Percentiles rank a stretch among this genome's conserved stretches.
These are phyloP conservation scores for Aspergillus flavus DNA, from an alignment of 2,329 filamentous ascomycete genomes.

Conservation along the genomic window DNA sequence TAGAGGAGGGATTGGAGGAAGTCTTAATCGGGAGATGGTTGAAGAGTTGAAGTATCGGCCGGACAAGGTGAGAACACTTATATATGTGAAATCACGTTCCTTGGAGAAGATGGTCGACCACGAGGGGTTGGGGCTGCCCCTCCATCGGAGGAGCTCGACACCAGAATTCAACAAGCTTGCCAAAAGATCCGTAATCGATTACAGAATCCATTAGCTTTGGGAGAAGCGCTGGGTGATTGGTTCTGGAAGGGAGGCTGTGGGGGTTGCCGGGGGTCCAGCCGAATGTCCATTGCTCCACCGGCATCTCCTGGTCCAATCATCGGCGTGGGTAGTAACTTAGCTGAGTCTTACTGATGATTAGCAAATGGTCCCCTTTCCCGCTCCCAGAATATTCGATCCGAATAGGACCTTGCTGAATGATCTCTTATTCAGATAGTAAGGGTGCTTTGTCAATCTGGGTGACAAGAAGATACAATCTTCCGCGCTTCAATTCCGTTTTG, in stretches of 20 bases:
- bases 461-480: not conserved
- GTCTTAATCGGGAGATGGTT: not conserved
- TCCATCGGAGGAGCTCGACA: not conserved
- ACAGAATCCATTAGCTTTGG: conserved; percentile 19
- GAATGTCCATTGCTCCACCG: not conserved
- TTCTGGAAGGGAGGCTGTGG: not conserved
- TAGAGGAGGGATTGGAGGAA: not conserved
- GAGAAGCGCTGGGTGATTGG: conserved; percentile 7
- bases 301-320: conserved; percentile 3
- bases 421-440: conserved; percentile 9
- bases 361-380: conserved; percentile 28
- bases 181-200: conserved; percentile 27
- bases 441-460: not conserved
- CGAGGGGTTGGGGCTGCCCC: not conserved
- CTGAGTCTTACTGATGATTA: conserved; percentile 37
- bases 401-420: conserved; percentile 8
- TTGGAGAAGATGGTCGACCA: not conserved
- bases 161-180: not conserved
- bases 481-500: not conserved
- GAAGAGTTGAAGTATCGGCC: not conserved
- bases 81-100: not conserved
- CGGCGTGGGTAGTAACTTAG: conserved; percentile 15
- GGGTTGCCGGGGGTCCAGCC: not conserved
- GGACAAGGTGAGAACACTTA: not conserved
- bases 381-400: not conserved